Evolutionary conservation across 2,329 filamentous ascomycete species (phyloP), one percentile per base, ranked within the genome.

Genomic region (Bipolaris oryzae): DNA sequence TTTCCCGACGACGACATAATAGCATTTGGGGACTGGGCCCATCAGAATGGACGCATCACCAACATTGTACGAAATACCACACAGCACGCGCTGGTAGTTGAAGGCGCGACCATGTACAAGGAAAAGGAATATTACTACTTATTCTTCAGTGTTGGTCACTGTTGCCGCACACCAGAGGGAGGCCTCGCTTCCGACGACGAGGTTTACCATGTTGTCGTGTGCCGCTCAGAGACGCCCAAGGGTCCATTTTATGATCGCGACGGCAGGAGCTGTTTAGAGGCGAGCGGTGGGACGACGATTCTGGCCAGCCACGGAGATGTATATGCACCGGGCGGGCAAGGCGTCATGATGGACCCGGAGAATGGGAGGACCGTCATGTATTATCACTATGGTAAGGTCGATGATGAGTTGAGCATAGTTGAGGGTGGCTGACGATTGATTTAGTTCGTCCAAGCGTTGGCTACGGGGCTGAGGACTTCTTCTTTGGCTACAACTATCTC

Each of bases 161-260:
- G 87, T 76, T 89, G 87, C 56, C 78, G 76, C 20, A 84, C 49
- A 7, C 48, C 82, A 52, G 80, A 85, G 53, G 72, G 67, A 0
- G 71, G 67, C 35, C 74, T 74, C 43, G 83, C 85, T 0, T 77
- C 81, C 0, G 57, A 79, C 0, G 86, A 86, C 2, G 76, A 79
- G 25, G 87, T 88, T 71, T 90, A 89, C 69, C 82, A 81, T 61
- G 84, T 89, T 68, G 83, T 81, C 60, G 85, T 88, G 11, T 89
- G 87, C 72, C 78, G 85, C 7, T 83, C 82, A 9, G 74, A 73
- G 0, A 76, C 72, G 2, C 76, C 81, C 3, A 83, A 75, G 0
- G 80, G 85, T 0, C 78, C 76, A 0, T 90, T 85, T 64, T 80
- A 63, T 13, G 71, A 74, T 47, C 35, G 52, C 15, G 39, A 58